Conservation (phyloP, 2,329 filamentous ascomycete genomes). For the Fusarium vanettenii region DNA sequence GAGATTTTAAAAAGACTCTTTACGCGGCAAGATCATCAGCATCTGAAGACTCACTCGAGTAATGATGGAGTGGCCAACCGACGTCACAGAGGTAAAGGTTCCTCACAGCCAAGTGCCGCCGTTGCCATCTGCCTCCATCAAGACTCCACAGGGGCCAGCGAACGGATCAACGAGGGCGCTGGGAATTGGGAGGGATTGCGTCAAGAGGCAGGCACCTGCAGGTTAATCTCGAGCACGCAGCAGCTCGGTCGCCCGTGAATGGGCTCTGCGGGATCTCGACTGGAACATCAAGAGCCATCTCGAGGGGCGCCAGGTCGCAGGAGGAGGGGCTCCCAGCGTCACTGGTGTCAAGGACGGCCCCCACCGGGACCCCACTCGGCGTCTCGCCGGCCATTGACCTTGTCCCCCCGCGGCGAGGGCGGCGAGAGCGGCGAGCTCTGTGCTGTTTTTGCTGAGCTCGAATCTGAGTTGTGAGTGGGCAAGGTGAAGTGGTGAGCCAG, state of each 20-base stretch:
- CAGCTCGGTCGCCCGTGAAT: constrained; percentile 24
- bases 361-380: constrained; percentile 42
- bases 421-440: constrained; percentile 13
- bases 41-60: constrained; percentile 1
- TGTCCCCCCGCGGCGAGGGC: constrained; percentile 30
- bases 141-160: constrained; percentile 28
- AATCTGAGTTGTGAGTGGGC: constrained; percentile 32
- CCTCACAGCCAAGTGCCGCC: constrained; percentile 20
- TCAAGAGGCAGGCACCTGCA: background rate
- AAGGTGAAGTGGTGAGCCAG: background rate
- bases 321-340: constrained; percentile 36
- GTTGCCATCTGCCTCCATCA: constrained; percentile 19
- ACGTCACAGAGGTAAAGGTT: constrained; percentile 38
- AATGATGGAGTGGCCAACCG: constrained; percentile 35
- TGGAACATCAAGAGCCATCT: constrained; percentile 21
- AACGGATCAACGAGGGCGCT: constrained; percentile 19
- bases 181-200: constrained; percentile 10
- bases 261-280: background rate
- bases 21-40: constrained; percentile 8
- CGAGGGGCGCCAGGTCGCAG: constrained; percentile 22
- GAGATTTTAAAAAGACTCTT: constrained; percentile 1
- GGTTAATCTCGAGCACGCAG: constrained; percentile 15
- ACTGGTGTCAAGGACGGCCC: constrained; percentile 30
- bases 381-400: constrained; percentile 40
- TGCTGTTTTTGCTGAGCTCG: constrained; percentile 28